Conservation (phyloP, 2,329 filamentous ascomycete genomes). For the Domatiomyces globalis region DNA sequence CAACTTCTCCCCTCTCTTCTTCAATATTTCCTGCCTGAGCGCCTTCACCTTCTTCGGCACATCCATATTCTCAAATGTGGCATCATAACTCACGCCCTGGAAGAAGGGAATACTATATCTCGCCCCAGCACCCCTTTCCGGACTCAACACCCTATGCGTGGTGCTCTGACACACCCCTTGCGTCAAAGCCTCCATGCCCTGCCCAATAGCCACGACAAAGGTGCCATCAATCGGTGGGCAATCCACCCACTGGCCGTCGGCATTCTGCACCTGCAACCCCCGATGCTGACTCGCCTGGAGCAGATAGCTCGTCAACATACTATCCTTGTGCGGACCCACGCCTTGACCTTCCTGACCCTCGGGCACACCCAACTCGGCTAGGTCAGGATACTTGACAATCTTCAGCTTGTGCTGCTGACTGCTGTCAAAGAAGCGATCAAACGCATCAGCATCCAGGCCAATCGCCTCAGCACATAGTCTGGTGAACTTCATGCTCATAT, state of each 20-base stretch:
- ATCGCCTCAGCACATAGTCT: conserved; percentile 75
- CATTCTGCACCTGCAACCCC: conserved; percentile 73
- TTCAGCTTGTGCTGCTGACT: conserved; percentile 71
- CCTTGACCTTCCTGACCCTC: conserved; percentile 37
- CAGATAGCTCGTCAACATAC: conserved; percentile 69
- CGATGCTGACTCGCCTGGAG: conserved; percentile 63
- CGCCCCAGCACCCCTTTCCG: conserved; percentile 49
- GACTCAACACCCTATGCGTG: conserved; percentile 70
- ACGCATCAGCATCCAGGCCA: conserved; percentile 52
- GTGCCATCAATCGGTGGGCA: conserved; percentile 62
- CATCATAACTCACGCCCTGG: conserved; percentile 68
- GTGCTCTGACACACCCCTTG: conserved; percentile 69
- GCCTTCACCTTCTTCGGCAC: conserved; percentile 49
- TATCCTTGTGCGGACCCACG: conserved; percentile 71
- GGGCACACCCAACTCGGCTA: conserved; percentile 41
- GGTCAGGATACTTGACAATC: conserved; percentile 73
- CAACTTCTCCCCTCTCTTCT: conserved; percentile 39
- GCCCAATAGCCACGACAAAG: conserved; percentile 74
- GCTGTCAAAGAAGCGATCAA: conserved; percentile 62
- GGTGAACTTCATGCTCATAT: conserved; percentile 57
- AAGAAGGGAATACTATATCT: conserved; percentile 77
- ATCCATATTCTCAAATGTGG: conserved; percentile 64
- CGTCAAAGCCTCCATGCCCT: conserved; percentile 74
- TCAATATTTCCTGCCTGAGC: conserved; percentile 34
- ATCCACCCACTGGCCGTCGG: conserved; percentile 65